Evolutionary conservation across 441 rosid genomes (phyloP).

Genomic region (Euphorbia celastroides): DNA sequence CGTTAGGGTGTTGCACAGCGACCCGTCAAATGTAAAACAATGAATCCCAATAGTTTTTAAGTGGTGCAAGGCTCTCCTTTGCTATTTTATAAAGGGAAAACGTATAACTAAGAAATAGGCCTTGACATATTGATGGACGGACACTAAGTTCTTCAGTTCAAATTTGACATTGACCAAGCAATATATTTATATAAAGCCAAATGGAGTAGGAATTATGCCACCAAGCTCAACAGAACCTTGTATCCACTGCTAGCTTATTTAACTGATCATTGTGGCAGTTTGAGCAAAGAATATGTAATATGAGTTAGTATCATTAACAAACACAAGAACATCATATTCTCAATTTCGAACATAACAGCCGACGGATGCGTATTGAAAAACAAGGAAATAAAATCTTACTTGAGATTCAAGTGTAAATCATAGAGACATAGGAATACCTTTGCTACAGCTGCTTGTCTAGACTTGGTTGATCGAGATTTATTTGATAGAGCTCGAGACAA

Average conservation of each 20-base stretch:
- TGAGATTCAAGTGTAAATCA: neutral
- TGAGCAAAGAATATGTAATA: neutral
- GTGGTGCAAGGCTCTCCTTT: neutral
- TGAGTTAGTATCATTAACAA: neutral
- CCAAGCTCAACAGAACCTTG: neutral
- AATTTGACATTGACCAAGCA: neutral
- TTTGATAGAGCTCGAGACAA: constrained; percentile 60
- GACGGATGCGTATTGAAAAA: constrained; percentile 1
- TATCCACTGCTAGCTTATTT: neutral
- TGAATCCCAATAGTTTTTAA: neutral
- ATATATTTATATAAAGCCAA: neutral
- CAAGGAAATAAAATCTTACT: neutral
- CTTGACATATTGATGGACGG: neutral
- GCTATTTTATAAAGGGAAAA: neutral
- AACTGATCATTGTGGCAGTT: neutral
- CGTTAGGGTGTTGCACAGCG: neutral
- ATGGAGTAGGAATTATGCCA: neutral
- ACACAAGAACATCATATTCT: neutral
- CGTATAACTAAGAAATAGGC: neutral
- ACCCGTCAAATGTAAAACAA: neutral
- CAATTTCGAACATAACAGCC: constrained; percentile 1
- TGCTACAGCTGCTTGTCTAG: constrained; percentile 79
- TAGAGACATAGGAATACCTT: constrained; percentile 41
- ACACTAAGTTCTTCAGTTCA: neutral
- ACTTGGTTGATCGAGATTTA: constrained; percentile 70